phyloP scores from a whole-genome alignment of 306 rosid species.

The Acacia melanoxylon region DNA sequence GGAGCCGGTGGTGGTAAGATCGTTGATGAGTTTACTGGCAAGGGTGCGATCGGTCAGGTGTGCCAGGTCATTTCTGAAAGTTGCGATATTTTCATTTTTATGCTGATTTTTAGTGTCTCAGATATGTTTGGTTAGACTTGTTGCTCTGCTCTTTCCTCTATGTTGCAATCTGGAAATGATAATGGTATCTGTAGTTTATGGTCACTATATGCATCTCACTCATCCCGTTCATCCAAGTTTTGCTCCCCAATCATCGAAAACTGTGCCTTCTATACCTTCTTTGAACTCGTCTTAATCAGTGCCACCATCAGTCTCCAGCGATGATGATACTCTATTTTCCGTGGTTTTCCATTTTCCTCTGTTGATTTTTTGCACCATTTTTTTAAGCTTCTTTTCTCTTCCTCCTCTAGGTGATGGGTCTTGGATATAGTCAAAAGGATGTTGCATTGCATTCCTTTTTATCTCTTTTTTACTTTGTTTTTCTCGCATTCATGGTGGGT shows the following conservation, averaged over 20 bases:
- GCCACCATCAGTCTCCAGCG: not conserved
- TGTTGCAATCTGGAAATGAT: not conserved
- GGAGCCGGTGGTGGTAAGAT: slow-evolving; percentile 61
- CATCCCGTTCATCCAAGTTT: not conserved
- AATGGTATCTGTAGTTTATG: not conserved
- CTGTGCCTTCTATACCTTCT: not conserved
- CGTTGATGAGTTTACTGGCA: slow-evolving; percentile 81
- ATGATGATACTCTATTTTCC: not conserved
- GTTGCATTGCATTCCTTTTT: not conserved
- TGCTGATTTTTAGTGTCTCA: not conserved
- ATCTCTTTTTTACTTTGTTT: too few relatives aligned
- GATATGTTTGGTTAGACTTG: not conserved
- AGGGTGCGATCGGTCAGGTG: slow-evolving; percentile 84
- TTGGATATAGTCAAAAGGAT: not conserved
- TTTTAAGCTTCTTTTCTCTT: not conserved
- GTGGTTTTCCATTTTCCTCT: not conserved
- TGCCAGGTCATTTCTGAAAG: slow-evolving; percentile 69
- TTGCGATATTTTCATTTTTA: not conserved
- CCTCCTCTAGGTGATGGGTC: not conserved
- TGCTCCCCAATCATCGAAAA: not conserved
- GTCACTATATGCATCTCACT: not conserved
- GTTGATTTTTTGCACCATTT: not conserved
- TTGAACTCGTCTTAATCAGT: not conserved
- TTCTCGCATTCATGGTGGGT: not conserved
- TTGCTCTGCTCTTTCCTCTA: not conserved